These are phyloP conservation scores for Paraphoma sp. DNA, from an alignment of 2,329 filamentous ascomycete species.

Conservation along the genomic window DNA sequence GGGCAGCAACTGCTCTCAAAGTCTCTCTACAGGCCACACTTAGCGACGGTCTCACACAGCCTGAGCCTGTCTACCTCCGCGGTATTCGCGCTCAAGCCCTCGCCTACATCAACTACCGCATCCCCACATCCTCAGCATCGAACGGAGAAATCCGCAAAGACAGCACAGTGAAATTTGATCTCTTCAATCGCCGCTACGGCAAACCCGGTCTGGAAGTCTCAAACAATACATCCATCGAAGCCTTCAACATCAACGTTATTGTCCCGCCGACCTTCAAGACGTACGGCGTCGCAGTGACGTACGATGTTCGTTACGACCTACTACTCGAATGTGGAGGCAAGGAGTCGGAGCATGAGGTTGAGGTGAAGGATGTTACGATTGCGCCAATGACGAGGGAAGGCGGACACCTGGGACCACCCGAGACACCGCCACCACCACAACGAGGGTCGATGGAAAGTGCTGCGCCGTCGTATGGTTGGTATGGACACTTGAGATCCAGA, in stretches of 20 bases:
- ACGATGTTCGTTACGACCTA: slow-evolving; percentile 24
- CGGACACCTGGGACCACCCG: slow-evolving; percentile 21
- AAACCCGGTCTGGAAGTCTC: slow-evolving; percentile 21
- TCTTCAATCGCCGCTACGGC: slow-evolving; percentile 25
- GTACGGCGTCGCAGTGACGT: slow-evolving; percentile 20
- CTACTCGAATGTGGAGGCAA: slow-evolving; percentile 26
- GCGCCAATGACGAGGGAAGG: slow-evolving; percentile 25
- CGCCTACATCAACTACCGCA: slow-evolving; percentile 19
- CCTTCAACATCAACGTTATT: slow-evolving; percentile 18
- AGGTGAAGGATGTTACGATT: slow-evolving; percentile 17
- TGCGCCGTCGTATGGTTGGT: slow-evolving; percentile 1
- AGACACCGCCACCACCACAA: slow-evolving; percentile 9
- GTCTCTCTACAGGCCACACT: slow-evolving; percentile 18
- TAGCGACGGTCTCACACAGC: slow-evolving; percentile 4
- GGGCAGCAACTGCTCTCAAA: slow-evolving; percentile 14
- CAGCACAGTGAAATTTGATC: slow-evolving; percentile 19
- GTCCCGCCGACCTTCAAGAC: slow-evolving; percentile 27
- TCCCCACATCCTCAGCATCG: slow-evolving; percentile 12
- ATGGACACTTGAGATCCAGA: slow-evolving; percentile 4
- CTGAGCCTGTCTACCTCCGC: slow-evolving; percentile 23
- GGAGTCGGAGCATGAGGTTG: slow-evolving; percentile 23
- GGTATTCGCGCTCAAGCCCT: slow-evolving; percentile 25
- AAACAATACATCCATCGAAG: slow-evolving; percentile 10
- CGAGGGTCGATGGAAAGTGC: slow-evolving; percentile 9
- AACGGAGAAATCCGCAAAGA: slow-evolving; percentile 14